phyloP scores from a whole-genome alignment of 2,329 filamentous ascomycete species.

The Claviceps quebecensis region DNA sequence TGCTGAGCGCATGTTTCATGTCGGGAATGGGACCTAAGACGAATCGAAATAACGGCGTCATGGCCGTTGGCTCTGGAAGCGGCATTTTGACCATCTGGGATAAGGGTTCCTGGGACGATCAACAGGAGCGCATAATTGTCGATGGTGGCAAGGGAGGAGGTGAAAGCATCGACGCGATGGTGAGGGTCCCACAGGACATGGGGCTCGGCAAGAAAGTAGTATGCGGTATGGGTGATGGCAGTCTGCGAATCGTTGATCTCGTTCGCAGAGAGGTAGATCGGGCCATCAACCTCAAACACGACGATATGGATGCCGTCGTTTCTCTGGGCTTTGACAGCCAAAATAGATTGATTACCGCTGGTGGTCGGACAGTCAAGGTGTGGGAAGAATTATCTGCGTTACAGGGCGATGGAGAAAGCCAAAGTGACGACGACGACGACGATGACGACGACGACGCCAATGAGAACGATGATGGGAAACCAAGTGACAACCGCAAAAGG shows the following conservation, averaged over 20 bases:
- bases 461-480: conserved; percentile 26
- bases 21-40: conserved; percentile 57
- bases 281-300: conserved; percentile 51
- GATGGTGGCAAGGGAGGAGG: conserved; percentile 48
- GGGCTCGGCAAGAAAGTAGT: conserved; percentile 61
- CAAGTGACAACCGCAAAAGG: background rate
- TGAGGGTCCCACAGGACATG: conserved; percentile 55
- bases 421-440: conserved; percentile 33
- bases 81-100: conserved; percentile 91
- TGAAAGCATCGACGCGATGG: conserved; percentile 70
- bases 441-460: conserved; percentile 33
- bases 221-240: conserved; percentile 70
- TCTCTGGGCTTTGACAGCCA: conserved; percentile 72
- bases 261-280: conserved; percentile 57
- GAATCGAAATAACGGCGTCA: conserved; percentile 53
- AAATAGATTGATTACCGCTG: conserved; percentile 78
- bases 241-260: conserved; percentile 62
- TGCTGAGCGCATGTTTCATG: conserved; percentile 70
- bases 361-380: conserved; percentile 74
- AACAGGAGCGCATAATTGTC: conserved; percentile 76
- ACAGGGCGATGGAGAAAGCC: conserved; percentile 28
- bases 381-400: conserved; percentile 68
- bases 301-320: conserved; percentile 76
- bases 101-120: conserved; percentile 86
- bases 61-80: conserved; percentile 61